phyloP scores from a whole-genome alignment of 768 basidiomycete genomes.

The Cubamyces sp. region DNA sequence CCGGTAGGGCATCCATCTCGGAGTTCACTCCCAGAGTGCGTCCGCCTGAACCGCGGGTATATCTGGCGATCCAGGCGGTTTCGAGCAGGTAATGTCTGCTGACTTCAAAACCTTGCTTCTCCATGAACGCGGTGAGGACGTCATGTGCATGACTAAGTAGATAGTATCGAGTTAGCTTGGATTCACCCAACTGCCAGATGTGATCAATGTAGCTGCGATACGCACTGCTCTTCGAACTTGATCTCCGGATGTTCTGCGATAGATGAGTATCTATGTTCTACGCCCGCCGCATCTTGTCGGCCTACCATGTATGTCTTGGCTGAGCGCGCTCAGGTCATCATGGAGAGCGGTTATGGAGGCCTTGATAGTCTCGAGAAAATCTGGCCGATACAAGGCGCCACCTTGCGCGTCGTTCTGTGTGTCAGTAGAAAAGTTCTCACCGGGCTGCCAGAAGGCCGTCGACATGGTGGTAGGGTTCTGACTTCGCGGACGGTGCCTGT shows the following conservation, averaged over 20 bases:
- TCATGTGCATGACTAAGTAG: slow-evolving; percentile 68
- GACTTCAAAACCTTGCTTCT: slow-evolving; percentile 65
- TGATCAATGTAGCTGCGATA: neutral
- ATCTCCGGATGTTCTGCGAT: slow-evolving; percentile 70
- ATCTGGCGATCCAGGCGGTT: slow-evolving; percentile 79
- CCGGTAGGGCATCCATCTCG: slow-evolving; percentile 55
- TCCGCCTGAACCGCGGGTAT: slow-evolving; percentile 65
- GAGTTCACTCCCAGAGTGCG: slow-evolving; percentile 79
- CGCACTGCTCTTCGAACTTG: slow-evolving; percentile 67
- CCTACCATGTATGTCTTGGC: slow-evolving; percentile 74
- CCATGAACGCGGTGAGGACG: slow-evolving; percentile 67
- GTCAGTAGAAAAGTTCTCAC: neutral
- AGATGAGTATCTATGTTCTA: slow-evolving; percentile 1
- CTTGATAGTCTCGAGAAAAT: slow-evolving; percentile 66
- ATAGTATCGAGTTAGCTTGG: neutral
- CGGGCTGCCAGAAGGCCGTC: slow-evolving; percentile 13
- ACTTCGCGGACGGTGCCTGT: no score
- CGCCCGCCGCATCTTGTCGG: neutral
- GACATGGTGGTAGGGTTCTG: slow-evolving; percentile 1
- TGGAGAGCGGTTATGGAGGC: slow-evolving; percentile 55
- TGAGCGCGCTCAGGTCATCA: slow-evolving; percentile 58
- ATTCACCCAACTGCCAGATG: neutral
- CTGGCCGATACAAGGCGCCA: slow-evolving; percentile 51
- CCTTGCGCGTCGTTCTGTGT: neutral
- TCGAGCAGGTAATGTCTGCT: slow-evolving; percentile 61